Base-by-base conservation (phyloP, 2,329 filamentous ascomycete genomes). In the Alternaria ethzedia region DNA sequence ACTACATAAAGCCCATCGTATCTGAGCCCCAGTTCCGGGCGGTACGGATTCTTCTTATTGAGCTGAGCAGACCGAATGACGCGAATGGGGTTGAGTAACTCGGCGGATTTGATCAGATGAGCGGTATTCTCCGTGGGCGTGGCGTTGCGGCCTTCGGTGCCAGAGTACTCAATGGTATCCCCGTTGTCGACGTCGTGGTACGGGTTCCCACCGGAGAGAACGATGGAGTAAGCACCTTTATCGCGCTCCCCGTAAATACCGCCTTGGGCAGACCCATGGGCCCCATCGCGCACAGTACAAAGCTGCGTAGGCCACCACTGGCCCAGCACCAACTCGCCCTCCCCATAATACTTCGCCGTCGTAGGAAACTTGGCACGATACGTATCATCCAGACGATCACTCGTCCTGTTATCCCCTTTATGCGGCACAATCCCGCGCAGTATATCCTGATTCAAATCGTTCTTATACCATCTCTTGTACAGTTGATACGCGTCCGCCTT, bases 1-100 rank as follows among this genome's bases (percentile, higher is more conserved):
- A 88, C 82, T 6, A 77, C 70, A 65, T 89, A 89, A 0, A 89
- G 71, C 0, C 87, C 87, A 71, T 89, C 87, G 56, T 89, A 89
- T 2, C 87, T 77, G n/a, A 86, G 79, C 0, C 87, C 87, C 10
- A 77, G 64, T 1, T 71, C 62, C 0, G 87, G 87, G 0, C 83
- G 78, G 57, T 82, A 86, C 0, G 59, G 64, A 17, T 82, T 82
- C 2, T 67, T 70, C 10, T 75, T 72, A 0, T 57, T 55, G 3
- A 83, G 73, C 17, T 83, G 82, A 5, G 73, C 68, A 0, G 83
- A 83, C 2, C 87, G 82, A 6, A 89, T 78, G 4, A 89, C 82
- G 2, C 87, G 81, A 4, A 89, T 80, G 3, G 80, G 72, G 2
- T 79, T 74, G 3, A 67, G 49, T 2, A 70, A 77, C 4, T 71